Conservation (phyloP, 2,329 filamentous ascomycete species). For the Stachybotrys chartarum region DNA sequence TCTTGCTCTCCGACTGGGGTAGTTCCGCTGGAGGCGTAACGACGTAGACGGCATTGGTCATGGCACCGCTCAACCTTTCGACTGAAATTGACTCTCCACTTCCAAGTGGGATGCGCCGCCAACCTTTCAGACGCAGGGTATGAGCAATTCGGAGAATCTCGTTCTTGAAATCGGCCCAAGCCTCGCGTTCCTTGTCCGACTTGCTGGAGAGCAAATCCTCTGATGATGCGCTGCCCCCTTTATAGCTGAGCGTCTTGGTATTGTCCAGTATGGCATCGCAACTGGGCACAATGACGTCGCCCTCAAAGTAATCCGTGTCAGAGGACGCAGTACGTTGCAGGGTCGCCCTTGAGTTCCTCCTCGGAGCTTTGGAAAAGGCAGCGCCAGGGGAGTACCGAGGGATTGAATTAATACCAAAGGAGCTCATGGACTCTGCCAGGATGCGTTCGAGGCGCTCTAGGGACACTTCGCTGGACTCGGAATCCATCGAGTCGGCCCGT, state of each 20-base stretch:
- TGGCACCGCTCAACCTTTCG: slow-evolving; percentile 75
- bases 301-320: slow-evolving; percentile 78
- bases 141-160: slow-evolving; percentile 87
- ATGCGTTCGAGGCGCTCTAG: slow-evolving; percentile 79
- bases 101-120: slow-evolving; percentile 74
- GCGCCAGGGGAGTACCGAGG: slow-evolving; percentile 35
- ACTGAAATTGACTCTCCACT: slow-evolving; percentile 62
- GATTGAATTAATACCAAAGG: slow-evolving; percentile 40
- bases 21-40: slow-evolving; percentile 72
- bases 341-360: slow-evolving; percentile 20
- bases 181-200: slow-evolving; percentile 61
- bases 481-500: slow-evolving; percentile 50
- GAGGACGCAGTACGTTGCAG: slow-evolving; percentile 55
- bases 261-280: slow-evolving; percentile 86
- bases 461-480: slow-evolving; percentile 63
- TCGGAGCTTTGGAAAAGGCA: slow-evolving; percentile 32
- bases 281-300: slow-evolving; percentile 74
- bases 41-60: slow-evolving; percentile 96
- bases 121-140: slow-evolving; percentile 83
- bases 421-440: slow-evolving; percentile 57
- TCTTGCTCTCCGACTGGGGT: slow-evolving; percentile 30
- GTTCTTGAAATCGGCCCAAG: slow-evolving; percentile 82
- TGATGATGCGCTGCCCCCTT: slow-evolving; percentile 34
- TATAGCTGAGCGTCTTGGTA: slow-evolving; percentile 77
- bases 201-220: slow-evolving; percentile 36